Base-by-base conservation (phyloP, 2,329 filamentous ascomycete species). In the Elsinoe batatas region DNA sequence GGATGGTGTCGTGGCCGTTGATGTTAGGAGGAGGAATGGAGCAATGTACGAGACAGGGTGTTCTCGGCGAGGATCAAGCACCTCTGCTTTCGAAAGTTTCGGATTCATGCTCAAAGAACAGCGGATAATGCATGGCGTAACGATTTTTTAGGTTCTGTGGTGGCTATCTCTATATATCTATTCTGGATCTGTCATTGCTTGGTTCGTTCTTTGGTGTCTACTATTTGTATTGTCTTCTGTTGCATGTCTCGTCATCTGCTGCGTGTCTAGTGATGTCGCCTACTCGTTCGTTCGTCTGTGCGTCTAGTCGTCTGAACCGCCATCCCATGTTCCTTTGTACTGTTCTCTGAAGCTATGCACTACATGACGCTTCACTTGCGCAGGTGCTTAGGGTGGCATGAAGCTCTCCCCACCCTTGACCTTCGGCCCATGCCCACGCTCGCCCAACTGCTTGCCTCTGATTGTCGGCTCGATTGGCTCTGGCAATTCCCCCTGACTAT, bases 381-480 rank as follows among this genome's bases (percentile, higher is more conserved):
- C 4, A 30, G 26, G 2, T 2, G 26, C 26, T 30, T 30, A 58
- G 44, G 56, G 43, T 10, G 38, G 56, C 56, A 58, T 55, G 13
- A 43, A 47, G 6, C 51, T 50, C 22, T 35, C 40, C 10, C 56
- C 56, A 18, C 53, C 53, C 13, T 57, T 57, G 18, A 58, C 36
- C 40, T 56, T 53, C n/a, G 58, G 58, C 10, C 58, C 58, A 36
- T 59, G 58, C 12, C 58, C 58, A 11, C 54, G 26, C 53, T 59
- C 58, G 11, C 58, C 58, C n/a, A 59, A 30, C 17, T 17, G 22
- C 22, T 58, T 56, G 4, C 54, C 30, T 6, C 57, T 32, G n/a
- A 59, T 33, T n/a, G 43, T 46, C 12, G 54, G 40, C 35, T 43
- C 17, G 12, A 40, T 33, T 10, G 46, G 37, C 22, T 26, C 15